A percentile compares a stretch with the other conserved stretches of the same genome.
Evolutionary conservation across 2,329 filamentous ascomycete genomes (phyloP).

Genomic region (Xylaria sp.): DNA sequence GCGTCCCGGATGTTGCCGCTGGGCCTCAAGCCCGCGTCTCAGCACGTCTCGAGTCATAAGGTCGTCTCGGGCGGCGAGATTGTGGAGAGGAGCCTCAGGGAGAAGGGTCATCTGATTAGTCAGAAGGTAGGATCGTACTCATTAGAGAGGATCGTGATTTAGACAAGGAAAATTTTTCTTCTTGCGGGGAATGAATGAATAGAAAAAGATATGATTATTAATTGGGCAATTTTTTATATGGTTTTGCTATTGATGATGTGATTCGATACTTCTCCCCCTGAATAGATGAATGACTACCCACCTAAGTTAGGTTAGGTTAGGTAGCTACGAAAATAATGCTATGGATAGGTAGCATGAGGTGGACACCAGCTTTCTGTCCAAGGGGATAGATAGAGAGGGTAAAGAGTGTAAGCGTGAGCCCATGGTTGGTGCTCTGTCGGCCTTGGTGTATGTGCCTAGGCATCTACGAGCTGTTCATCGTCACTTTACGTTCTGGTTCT

Average conservation of each 20-base stretch:
- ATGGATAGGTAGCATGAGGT: not conserved
- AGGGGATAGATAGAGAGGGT: not conserved
- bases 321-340: not conserved
- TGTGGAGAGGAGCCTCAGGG: conserved; percentile 73
- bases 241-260: too few relatives aligned
- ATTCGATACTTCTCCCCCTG: not conserved
- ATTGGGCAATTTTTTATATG: too few relatives aligned
- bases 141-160: conserved; percentile 79
- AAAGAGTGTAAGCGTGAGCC: not conserved
- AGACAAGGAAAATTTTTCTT: conserved; percentile 38
- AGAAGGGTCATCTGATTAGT: conserved; percentile 81
- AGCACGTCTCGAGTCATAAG: conserved; percentile 64
- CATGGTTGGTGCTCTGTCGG: not conserved
- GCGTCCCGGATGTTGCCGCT: conserved; percentile 70
- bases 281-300: too few relatives aligned
- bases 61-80: conserved; percentile 76
- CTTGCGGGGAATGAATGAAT: not conserved
- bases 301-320: not conserved
- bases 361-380: not conserved
- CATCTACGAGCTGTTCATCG: not conserved
- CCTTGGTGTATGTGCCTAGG: not conserved
- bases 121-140: conserved; percentile 86
- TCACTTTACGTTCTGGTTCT: not conserved
- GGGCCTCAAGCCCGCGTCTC: conserved; percentile 71
- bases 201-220: not conserved